These are phyloP conservation scores for Brassica rapa DNA, from an alignment of 345 rosid species.

Conservation along the genomic window DNA sequence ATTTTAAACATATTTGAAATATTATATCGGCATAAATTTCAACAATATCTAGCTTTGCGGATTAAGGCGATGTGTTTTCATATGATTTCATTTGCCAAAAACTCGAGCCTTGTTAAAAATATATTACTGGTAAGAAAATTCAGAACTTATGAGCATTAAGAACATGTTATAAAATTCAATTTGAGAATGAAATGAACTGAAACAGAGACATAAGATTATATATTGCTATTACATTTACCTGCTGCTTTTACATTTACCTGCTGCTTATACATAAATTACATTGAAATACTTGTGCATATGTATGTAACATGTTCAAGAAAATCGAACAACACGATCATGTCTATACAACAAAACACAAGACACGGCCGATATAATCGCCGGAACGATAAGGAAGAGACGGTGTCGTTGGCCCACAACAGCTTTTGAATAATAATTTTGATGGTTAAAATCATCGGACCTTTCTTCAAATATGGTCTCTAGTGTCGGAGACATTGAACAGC, in stretches of 20 bases:
- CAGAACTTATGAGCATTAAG: not conserved
- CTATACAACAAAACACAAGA: slow-evolving; percentile 43
- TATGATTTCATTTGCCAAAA: not conserved
- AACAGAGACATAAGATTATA: not conserved
- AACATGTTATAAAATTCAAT: not conserved
- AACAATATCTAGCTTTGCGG: not conserved
- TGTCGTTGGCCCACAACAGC: slow-evolving; percentile 31
- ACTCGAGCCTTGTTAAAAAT: not conserved
- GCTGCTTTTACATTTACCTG: slow-evolving; percentile 8
- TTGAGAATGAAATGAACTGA: not conserved
- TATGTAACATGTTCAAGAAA: slow-evolving; percentile 21
- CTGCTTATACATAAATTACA: not conserved
- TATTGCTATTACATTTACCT: not conserved
- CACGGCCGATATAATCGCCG: slow-evolving; percentile 39
- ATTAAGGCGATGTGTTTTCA: not conserved
- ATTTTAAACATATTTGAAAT: not conserved
- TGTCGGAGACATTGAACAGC: slow-evolving; percentile 42
- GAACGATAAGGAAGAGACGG: slow-evolving; percentile 45
- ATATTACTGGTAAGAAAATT: not conserved
- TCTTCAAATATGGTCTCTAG: slow-evolving; percentile 59
- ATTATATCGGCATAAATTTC: not conserved
- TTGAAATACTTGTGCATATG: slow-evolving; percentile 2
- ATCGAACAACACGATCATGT: slow-evolving; percentile 33
- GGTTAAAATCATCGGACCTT: slow-evolving; percentile 31
- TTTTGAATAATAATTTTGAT: not conserved